Evolutionary conservation across 805 yeast species (phyloP).

Genomic region (Yarrowia osloensis): DNA sequence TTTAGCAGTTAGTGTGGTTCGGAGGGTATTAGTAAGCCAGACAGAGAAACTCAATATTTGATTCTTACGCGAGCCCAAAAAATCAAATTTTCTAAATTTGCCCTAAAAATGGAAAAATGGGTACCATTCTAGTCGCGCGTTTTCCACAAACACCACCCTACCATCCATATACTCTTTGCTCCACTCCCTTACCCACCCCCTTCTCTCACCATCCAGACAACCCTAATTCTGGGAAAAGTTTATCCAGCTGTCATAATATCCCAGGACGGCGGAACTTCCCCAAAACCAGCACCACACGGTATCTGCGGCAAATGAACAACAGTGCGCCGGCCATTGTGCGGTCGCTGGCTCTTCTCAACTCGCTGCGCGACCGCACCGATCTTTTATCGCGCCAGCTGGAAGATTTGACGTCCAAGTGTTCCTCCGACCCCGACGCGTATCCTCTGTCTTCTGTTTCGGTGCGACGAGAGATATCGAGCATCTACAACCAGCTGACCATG

Average conservation of each 20-base stretch:
- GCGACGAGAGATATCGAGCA: slow-evolving; percentile 3
- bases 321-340: slow-evolving; percentile 27
- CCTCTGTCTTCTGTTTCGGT: slow-evolving; percentile 8
- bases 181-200: no score
- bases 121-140: no score
- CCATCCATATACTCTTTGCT: no score
- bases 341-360: slow-evolving; percentile 25
- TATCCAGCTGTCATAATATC: slow-evolving; percentile 13
- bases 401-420: background rate
- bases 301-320: slow-evolving; percentile 20
- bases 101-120: no score
- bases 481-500: slow-evolving; percentile 23
- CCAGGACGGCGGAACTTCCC: background rate
- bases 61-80: no score
- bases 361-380: slow-evolving; percentile 27
- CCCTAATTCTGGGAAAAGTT: background rate
- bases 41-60: no score
- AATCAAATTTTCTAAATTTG: no score
- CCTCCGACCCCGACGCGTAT: slow-evolving; percentile 8
- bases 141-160: no score
- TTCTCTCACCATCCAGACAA: no score
- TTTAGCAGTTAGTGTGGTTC: no score
- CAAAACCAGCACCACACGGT: background rate
- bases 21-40: no score
- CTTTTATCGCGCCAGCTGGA: slow-evolving; percentile 5